Conservation (phyloP, 2,329 filamentous ascomycete species). For the Fusarium sp. region DNA sequence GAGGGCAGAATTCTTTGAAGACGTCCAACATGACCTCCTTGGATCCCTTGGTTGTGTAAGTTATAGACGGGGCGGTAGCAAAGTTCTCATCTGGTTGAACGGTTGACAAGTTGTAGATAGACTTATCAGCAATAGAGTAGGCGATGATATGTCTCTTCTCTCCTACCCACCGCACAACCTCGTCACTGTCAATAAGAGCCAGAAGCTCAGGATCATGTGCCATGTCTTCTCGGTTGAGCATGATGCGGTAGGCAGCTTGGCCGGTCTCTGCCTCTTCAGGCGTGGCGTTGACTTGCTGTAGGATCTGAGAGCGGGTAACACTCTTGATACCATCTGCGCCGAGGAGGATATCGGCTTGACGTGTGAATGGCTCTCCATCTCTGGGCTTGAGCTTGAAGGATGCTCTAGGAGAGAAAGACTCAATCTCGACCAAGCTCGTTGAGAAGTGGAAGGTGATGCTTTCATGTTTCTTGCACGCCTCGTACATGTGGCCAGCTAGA, state of each 20-base stretch:
- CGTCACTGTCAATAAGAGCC: constrained; percentile 65
- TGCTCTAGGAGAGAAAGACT: constrained; percentile 38
- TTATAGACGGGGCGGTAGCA: constrained; percentile 57
- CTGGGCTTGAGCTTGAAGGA: constrained; percentile 37
- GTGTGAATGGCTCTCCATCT: constrained; percentile 22
- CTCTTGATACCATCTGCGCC: constrained; percentile 67
- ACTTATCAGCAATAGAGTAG: constrained; percentile 71
- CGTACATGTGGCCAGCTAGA: constrained; percentile 74
- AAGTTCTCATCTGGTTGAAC: constrained; percentile 70
- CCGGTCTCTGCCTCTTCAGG: constrained; percentile 60
- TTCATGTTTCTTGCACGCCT: constrained; percentile 72
- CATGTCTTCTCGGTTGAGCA: constrained; percentile 68
- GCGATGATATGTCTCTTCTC: constrained; percentile 74
- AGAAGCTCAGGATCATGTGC: constrained; percentile 73
- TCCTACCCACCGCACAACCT: constrained; percentile 73
- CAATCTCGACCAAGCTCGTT: constrained; percentile 42
- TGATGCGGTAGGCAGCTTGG: constrained; percentile 65
- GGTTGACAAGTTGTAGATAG: constrained; percentile 74
- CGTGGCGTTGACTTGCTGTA: constrained; percentile 61
- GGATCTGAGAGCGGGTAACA: constrained; percentile 59
- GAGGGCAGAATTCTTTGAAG: constrained; percentile 70
- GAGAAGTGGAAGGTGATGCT: constrained; percentile 75
- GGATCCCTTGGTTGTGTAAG: constrained; percentile 71
- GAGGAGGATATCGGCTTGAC: constrained; percentile 61
- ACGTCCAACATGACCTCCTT: constrained; percentile 70